These are phyloP conservation scores for Pluteus cervinus DNA, from an alignment of 768 basidiomycete species.

Conservation along the genomic window DNA sequence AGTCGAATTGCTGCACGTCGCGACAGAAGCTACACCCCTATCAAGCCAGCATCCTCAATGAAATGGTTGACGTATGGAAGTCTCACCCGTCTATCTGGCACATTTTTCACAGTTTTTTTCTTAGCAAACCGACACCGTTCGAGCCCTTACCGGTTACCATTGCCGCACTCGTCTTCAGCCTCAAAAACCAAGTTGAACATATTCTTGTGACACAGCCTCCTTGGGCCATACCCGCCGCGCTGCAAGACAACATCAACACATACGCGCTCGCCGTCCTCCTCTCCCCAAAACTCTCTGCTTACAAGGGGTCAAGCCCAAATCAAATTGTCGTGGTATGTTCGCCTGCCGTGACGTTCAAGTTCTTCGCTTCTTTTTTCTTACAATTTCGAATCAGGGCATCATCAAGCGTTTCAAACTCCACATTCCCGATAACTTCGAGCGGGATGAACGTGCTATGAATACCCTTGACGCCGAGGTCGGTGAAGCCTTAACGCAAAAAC, in stretches of 20 bases:
- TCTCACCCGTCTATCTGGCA: no score
- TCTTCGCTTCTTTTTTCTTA: no score
- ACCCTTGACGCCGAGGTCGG: constrained; percentile 10
- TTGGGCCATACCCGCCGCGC: neutral
- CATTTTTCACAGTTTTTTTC: neutral
- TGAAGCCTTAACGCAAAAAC: constrained; percentile 15
- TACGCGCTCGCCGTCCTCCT: constrained; percentile 14
- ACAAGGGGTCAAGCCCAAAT: constrained; percentile 14
- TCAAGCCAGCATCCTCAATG: no score
- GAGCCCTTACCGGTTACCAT: constrained; percentile 1
- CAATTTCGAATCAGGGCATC: constrained; percentile 12
- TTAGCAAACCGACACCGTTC: neutral
- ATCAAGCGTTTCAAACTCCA: constrained; percentile 11
- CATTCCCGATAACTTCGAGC: constrained; percentile 15
- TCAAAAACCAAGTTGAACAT: constrained; percentile 7
- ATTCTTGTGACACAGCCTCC: constrained; percentile 1
- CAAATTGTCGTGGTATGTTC: constrained; percentile 16
- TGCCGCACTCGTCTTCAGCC: neutral
- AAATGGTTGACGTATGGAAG: no score
- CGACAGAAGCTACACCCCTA: no score
- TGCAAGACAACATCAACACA: constrained; percentile 16
- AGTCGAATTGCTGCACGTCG: no score
- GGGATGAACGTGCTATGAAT: constrained; percentile 12
- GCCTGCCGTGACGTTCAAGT: neutral
- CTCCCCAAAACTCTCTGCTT: constrained; percentile 16